These are phyloP conservation scores for Nicotiana otophora DNA, from an alignment of 257 asterid species.

Conservation along the genomic window DNA sequence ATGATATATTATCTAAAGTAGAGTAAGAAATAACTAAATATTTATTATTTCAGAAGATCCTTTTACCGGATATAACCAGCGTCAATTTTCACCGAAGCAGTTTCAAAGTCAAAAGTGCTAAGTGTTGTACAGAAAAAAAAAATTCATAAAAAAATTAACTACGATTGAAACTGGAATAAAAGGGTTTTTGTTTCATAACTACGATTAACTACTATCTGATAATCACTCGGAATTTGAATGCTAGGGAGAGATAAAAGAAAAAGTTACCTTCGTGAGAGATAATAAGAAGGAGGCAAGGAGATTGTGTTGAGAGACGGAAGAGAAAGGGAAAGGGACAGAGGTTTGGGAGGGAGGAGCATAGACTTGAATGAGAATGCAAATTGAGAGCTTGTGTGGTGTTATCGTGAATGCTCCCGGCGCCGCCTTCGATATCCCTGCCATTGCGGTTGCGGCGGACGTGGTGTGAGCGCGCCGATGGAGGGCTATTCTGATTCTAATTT, in stretches of 20 bases:
- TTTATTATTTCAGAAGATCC: not conserved
- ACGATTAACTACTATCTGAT: no score
- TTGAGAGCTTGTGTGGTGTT: constrained; percentile 85
- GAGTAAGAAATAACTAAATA: not conserved
- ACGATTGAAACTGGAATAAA: not conserved
- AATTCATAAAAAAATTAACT: not conserved
- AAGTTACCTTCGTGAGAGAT: constrained; percentile 63
- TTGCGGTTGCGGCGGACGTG: constrained; percentile 21
- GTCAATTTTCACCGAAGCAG: not conserved
- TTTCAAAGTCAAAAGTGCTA: not conserved
- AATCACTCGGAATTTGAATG: not conserved
- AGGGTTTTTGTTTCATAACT: no score
- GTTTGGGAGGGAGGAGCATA: constrained; percentile 80
- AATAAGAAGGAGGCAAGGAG: constrained; percentile 66
- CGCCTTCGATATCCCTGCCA: constrained; percentile 46
- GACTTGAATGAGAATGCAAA: constrained; percentile 65
- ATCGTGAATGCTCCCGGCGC: constrained; percentile 52
- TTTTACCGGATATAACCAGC: not conserved
- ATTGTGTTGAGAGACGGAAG: constrained; percentile 84
- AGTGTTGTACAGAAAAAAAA: not conserved
- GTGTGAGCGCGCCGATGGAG: not conserved
- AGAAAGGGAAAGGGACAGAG: constrained; percentile 75
- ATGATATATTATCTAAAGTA: not conserved
- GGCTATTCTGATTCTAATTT: not conserved
- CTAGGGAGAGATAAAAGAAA: no score